These are phyloP conservation scores for Metschnikowia cubensis DNA, from an alignment of 805 yeast species.

Conservation along the genomic window DNA sequence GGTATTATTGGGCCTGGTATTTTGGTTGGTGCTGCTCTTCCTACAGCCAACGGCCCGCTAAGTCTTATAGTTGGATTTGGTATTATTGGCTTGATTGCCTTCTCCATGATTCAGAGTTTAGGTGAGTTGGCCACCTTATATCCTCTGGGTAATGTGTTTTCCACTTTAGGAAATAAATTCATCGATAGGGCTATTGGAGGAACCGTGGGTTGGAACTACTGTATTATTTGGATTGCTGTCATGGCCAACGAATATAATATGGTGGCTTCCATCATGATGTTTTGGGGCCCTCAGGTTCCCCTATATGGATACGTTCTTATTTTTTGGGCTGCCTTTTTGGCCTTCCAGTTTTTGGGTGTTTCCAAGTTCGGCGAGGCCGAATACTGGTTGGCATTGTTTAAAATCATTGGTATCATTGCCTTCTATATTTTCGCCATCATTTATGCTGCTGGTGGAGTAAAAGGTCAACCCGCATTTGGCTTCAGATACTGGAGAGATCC, in stretches of 20 bases:
- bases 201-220: conserved; percentile 50
- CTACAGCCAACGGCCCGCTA: conserved; percentile 48
- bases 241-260: conserved; percentile 54
- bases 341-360: conserved; percentile 50
- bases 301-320: conserved; percentile 53
- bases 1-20: conserved; percentile 63
- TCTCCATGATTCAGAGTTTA: conserved; percentile 51
- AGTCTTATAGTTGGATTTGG: conserved; percentile 50
- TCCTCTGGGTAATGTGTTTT: conserved; percentile 50
- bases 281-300: conserved; percentile 51
- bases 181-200: conserved; percentile 57
- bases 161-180: conserved; percentile 47
- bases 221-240: conserved; percentile 54
- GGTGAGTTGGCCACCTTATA: conserved; percentile 55
- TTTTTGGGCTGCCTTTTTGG: conserved; percentile 49
- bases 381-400: conserved; percentile 48
- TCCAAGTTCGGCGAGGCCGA: conserved; percentile 56
- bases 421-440: conserved; percentile 50
- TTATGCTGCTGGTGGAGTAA: conserved; percentile 43
- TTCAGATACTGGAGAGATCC: conserved; percentile 43
- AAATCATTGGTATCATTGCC: conserved; percentile 44
- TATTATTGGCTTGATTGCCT: conserved; percentile 49
- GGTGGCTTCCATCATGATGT: conserved; percentile 45
- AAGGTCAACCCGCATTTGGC: conserved; percentile 35
- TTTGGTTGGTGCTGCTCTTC: conserved; percentile 50